Base-by-base conservation (phyloP, 257 asterid species). In the Parsonsia alboflavescens region DNA sequence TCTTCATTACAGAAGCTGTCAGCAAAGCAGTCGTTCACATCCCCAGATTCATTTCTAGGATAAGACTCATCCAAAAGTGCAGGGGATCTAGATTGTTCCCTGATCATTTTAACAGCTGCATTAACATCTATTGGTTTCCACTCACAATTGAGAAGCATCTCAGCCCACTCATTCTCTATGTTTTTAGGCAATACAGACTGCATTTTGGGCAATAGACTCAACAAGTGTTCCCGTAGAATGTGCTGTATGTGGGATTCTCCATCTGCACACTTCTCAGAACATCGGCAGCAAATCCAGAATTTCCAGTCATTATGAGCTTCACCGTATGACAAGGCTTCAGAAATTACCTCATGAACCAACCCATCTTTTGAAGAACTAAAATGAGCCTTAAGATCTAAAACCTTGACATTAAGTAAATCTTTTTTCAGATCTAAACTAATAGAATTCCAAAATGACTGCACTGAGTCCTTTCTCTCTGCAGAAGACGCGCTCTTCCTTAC, bases 101-200 rank as follows among this genome's bases (percentile, higher is more conserved):
- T 84, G 58, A 75, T 86, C 84, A 87, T 81, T 80, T 83, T 77
- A 70, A 80, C 76, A 49, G 95, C 90, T 44, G 89, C 89, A 76
- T 71, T 80, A 75, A 89, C 75, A 30, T 94, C 97, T 71, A 92
- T 76, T 2, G 99, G 97, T 82, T 89, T 93, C 99, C 99, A 95
- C 59, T 84, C 72, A 79, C 91, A 90, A 71, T 85, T 86, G 42
- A 92, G 84, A 83, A 95, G 93, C 96, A 92, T 88, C 80, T 94
- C 96, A 36, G 88, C 86, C 99, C 98, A 92, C 81, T 90, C 89
- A 58, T 83, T 82, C 63, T 90, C 96, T 82, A 95, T 89, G 79
- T 33, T 80, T 83, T 87, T 89, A 30, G 99, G 99, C 76, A 92
- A 74, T 58, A 85, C 74, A 16, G 90, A 84, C 87, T 92, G 91